Base-by-base conservation (phyloP, 1,284 basidiomycete species). In the Polyporus tsugae region DNA sequence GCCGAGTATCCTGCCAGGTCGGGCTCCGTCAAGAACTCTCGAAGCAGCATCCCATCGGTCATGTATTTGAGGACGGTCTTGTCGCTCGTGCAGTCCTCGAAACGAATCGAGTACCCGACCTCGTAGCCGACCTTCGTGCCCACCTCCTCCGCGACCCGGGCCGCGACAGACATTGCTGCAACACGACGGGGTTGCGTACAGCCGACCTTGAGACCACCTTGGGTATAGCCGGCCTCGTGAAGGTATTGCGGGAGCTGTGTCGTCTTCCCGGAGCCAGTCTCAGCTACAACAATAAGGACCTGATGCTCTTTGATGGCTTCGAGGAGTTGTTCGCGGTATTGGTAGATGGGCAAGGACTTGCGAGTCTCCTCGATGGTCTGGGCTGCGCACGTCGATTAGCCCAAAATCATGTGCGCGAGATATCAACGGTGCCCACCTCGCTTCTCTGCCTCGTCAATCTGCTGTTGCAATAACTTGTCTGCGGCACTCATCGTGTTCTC, bases 131-230 rank as follows among this genome's bases (percentile, higher is more conserved):
- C 90, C 77, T 98, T 94, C 6, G 92, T 93, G 5, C 97, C 98
- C 92, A 99, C 96, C 82, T 99, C 98, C 72, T 99, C 98, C 0
- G 97, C 97, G 4, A 99, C 98, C 83, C 98, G 96, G 5, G 96
- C 96, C 1, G 98, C 98, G 61, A 99, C 98, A 58, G 95, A 97
- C 98, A 99, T 99, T 39, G 98, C 98, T 4, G 98, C 98, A 15
- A 99, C 98, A 73, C 98, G 95, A 77, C 98, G 94, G 42, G 98
- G 98, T 80, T 99, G 98, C 0, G 98, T 99, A 78, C 98, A 99
- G 0, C 97, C 98, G 42, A 99, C 87, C 80, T 97, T 99, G 80
- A 89, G 84, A 7, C 97, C 97, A 73, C 89, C 88, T 25, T 90
- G 87, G 4, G 95, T 97, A 81, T 95, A 99, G 1, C 98, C 98